Conservation (phyloP, 2,329 filamentous ascomycete genomes). For the Claviceps digitariae region DNA sequence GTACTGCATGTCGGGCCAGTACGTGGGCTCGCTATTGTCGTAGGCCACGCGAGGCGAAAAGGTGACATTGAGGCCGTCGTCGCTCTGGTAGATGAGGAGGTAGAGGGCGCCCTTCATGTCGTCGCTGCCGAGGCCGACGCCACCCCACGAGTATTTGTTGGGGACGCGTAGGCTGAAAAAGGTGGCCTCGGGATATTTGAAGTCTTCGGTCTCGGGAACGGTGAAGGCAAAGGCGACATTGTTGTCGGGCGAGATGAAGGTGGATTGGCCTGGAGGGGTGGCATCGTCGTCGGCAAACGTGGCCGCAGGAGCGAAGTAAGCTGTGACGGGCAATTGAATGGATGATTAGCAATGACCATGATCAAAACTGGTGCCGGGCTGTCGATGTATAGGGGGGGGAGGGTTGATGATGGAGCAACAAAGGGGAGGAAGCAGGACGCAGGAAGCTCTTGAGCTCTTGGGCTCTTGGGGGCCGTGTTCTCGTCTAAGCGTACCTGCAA, state of each 20-base stretch:
- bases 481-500: slow-evolving; percentile 12
- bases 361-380: too few species aligned
- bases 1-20: slow-evolving; percentile 29
- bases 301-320: slow-evolving; percentile 11
- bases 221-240: slow-evolving; percentile 36
- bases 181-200: slow-evolving; percentile 22
- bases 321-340: slow-evolving; percentile 4
- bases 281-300: slow-evolving; percentile 15
- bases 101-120: slow-evolving; percentile 39
- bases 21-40: slow-evolving; percentile 38
- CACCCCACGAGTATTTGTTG: slow-evolving; percentile 34
- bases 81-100: slow-evolving; percentile 39
- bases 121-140: slow-evolving; percentile 38
- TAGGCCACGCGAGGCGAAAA: slow-evolving; percentile 39
- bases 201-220: slow-evolving; percentile 30
- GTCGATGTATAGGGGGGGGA: background rate
- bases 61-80: slow-evolving; percentile 34
- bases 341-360: background rate
- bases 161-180: slow-evolving; percentile 41
- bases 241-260: slow-evolving; percentile 30
- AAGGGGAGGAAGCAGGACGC: too few species aligned
- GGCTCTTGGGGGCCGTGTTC: background rate
- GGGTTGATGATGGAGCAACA: too few species aligned
- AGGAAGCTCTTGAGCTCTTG: background rate
- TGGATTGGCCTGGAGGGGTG: slow-evolving; percentile 22